A percentile compares a stretch with the other conserved stretches of the same genome.
Conservation (phyloP, 345 rosid species). For the Gossypium rotundifolium region DNA sequence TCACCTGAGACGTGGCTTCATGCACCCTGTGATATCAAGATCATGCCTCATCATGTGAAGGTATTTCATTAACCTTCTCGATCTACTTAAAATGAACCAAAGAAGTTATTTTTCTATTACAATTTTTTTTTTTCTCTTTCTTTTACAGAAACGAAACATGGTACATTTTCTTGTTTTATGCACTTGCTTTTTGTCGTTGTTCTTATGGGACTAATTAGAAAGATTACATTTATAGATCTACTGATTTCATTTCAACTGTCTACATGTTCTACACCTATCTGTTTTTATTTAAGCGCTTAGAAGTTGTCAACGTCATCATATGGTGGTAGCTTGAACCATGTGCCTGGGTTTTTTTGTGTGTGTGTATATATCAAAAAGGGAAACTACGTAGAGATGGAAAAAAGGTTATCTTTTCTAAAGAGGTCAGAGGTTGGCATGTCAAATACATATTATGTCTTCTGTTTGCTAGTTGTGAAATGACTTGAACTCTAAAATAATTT, state of each 20-base stretch:
- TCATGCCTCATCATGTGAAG: slow-evolving; percentile 98
- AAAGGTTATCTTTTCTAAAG: background rate
- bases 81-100: background rate
- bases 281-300: background rate
- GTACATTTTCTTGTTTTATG: slow-evolving; percentile 1
- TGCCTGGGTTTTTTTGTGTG: background rate
- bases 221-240: background rate
- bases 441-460: background rate
- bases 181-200: background rate
- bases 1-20: slow-evolving; percentile 95
- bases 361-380: no score
- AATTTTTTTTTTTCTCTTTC: background rate
- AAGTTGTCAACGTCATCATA: background rate
- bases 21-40: slow-evolving; percentile 79
- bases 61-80: slow-evolving; percentile 27
- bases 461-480: background rate
- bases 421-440: background rate
- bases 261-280: background rate
- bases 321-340: background rate
- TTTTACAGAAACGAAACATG: background rate
- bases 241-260: background rate
- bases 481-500: background rate
- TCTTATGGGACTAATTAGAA: background rate
- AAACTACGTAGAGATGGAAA: background rate
- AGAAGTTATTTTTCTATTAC: background rate